Evolutionary conservation across 1,284 basidiomycete species (phyloP).

Genomic region (Melanopsichium pennsylvanicum): DNA sequence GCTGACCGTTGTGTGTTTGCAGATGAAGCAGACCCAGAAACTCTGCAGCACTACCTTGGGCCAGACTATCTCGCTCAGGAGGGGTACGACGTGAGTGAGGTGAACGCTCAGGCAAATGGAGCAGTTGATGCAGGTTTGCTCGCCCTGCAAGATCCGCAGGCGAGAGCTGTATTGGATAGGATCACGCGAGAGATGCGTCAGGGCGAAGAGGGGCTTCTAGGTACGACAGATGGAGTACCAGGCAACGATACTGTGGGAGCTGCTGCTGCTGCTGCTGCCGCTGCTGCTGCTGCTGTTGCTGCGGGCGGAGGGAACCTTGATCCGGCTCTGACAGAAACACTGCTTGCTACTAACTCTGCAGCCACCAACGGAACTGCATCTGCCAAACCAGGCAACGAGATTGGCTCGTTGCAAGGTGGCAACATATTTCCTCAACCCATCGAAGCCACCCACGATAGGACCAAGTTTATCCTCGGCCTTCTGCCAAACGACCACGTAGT

Average conservation of each 20-base stretch:
- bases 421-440: constrained; percentile 29
- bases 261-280: constrained; percentile 7
- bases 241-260: constrained; percentile 2
- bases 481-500: constrained; percentile 55
- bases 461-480: constrained; percentile 48
- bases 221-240: no score
- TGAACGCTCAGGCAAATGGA: neutral
- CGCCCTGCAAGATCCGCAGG: constrained; percentile 43
- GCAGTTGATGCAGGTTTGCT: constrained; percentile 16
- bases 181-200: constrained; percentile 51
- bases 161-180: constrained; percentile 52
- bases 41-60: constrained; percentile 40
- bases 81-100: constrained; percentile 25
- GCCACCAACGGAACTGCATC: neutral
- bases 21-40: constrained; percentile 47
- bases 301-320: constrained; percentile 4
- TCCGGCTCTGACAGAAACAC: constrained; percentile 5
- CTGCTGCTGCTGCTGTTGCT: constrained; percentile 8
- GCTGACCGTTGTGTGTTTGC: constrained; percentile 55
- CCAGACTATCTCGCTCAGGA: constrained; percentile 35
- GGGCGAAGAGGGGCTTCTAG: constrained; percentile 7
- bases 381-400: constrained; percentile 9
- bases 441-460: constrained; percentile 22
- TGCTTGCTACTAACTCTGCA: constrained; percentile 2
- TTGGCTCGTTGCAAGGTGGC: constrained; percentile 14